Base-by-base conservation (phyloP, 2,329 filamentous ascomycete species). In the Sporothrix sp. region DNA sequence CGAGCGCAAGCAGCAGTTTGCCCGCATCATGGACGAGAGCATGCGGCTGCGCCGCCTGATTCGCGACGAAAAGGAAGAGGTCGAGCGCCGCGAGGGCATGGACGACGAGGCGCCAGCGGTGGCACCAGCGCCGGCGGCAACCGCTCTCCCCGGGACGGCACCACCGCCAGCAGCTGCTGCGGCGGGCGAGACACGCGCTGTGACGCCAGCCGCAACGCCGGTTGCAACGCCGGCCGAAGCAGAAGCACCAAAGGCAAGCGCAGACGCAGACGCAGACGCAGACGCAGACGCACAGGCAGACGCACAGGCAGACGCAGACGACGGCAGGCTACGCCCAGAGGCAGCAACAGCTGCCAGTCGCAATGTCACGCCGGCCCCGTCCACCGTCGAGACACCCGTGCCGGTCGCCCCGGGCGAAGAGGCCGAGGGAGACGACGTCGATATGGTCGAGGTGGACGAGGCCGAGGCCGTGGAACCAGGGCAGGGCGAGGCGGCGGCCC, bases 11-110 rank as follows among this genome's bases (percentile, higher is more conserved):
- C 85, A 88, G 59, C 88, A 95, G 67, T 95, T 96, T 66, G 86
- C 84, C 52, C 78, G 81, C 51, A 90, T 97, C 60, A 86, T 95
- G 63, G 86, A 90, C 53, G 91, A 96, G 70, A 88, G 88, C n/a
- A 85, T 86, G 78, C 76, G 87, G 56, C 75, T 97, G 65, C 74
- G 90, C 52, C 76, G 87, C 44, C 75, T 94, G 64, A 95, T 97
- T 61, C 82, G 89, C 54, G 90, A 95, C 61, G 91, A 96, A 72
- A 95, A 95, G 69, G 90, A 95, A 65, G 89, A 95, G 67, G 87
- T 93, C 0, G 89, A 95, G 67, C 75, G 87, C 37, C 78, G 88
- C 50, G 88, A 94, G 65, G 88, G 87, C 27, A 88, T 88, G 80
- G 78, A 80, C 51, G 81, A 81, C 57, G 82, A 81, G 43, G 82